Base-by-base conservation (phyloP, 2,329 filamentous ascomycete genomes). In the Pleoardoris graminearum region DNA sequence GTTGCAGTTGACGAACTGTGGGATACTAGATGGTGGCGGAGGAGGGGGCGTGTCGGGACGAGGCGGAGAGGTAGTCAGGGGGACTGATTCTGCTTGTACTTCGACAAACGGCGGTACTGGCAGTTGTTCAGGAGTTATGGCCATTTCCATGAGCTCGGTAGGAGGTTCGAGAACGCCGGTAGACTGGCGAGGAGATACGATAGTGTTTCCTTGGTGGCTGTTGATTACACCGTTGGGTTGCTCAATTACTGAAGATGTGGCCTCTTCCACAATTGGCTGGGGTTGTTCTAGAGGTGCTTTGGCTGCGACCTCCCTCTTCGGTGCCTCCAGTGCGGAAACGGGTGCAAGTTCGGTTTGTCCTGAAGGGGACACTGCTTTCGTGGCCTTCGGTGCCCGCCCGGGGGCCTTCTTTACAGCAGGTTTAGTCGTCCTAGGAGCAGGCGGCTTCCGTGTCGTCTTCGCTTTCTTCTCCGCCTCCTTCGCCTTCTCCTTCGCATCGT, bases 401-500 rank as follows among this genome's bases (percentile, higher is more conserved):
- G 55, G 52, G 16, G 57, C 57, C 33, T 61, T 68, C 53, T 70
- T 72, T 19, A 57, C 32, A 8, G 57, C 25, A 14, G 59, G 32
- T 38, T 66, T 67, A 7, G 63, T 36, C 7, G 53, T 25, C 22
- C 25, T 41, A 39, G 57, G 48, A 21, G 54, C 57, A 27, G 66
- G 51, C 17, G 60, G 32, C 51, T 68, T 70, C 19, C 59, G 51
- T 7, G 55, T 46, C n/a, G 48, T 53, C 57, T 74, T 78, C 50
- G 67, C 68, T 44, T 74, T 75, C 51, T 73, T 75, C 41, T 74
- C 72, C 21, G 66, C 68, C 35, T 76, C 74, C 47, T 74, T 76
- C 45, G 77, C 70, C n/a, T 65, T 76, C 62, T 82, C 79, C 19
- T 79, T 71, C 7, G 75, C 76, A 23, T 83, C 80, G 54, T 85